phyloP scores from a whole-genome alignment of 768 basidiomycete genomes.

The Artomyces pyxidatus region DNA sequence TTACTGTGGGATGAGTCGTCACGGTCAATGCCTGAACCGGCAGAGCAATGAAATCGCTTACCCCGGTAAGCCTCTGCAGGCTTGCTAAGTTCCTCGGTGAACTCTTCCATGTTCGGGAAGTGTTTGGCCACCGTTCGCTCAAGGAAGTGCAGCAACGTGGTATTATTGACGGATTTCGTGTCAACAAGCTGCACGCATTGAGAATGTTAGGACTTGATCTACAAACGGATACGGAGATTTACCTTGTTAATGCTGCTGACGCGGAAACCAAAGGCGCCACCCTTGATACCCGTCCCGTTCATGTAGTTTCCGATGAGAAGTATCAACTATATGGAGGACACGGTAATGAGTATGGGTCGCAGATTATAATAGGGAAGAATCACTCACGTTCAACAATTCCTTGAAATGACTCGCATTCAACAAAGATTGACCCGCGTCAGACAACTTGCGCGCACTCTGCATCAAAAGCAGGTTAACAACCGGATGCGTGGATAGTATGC shows the following conservation, averaged over 20 bases:
- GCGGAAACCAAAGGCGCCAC: constrained; percentile 95
- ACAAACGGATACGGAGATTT: constrained; percentile 15
- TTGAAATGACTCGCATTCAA: constrained; percentile 83
- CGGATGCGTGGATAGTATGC: constrained; percentile 4
- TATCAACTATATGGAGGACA: constrained; percentile 49
- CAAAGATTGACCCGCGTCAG: constrained; percentile 72
- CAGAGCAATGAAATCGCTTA: constrained; percentile 25
- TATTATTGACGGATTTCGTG: constrained; percentile 93
- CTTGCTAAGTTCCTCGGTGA: constrained; percentile 81
- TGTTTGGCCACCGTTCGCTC: constrained; percentile 83
- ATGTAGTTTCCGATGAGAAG: constrained; percentile 96
- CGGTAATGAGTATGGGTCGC: constrained; percentile 11
- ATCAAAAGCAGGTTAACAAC: constrained; percentile 4
- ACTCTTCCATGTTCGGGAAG: constrained; percentile 81
- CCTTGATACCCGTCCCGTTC: constrained; percentile 94
- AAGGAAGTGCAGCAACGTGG: constrained; percentile 89
- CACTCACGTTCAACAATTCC: constrained; percentile 74
- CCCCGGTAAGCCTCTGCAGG: constrained; percentile 92
- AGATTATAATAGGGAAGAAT: neutral
- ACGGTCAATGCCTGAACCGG: neutral
- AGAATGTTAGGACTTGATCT: neutral
- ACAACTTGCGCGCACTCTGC: constrained; percentile 74
- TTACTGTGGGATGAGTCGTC: constrained; percentile 42
- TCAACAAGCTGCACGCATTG: constrained; percentile 68
- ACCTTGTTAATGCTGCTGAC: constrained; percentile 98